Evolutionary conservation across 345 rosid genomes (phyloP).

Genomic region (Odontarrhena argentea): DNA sequence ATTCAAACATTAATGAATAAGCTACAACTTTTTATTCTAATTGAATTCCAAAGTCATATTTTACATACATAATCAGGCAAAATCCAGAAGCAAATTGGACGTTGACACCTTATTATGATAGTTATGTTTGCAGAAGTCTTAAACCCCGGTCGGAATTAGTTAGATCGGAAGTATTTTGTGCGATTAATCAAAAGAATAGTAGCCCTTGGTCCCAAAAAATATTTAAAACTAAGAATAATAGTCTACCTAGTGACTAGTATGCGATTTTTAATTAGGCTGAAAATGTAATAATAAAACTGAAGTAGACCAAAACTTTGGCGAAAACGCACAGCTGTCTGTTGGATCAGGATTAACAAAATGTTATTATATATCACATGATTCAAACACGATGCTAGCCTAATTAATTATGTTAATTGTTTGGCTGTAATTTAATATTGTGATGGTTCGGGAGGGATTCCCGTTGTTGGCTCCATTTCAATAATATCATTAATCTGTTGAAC

Average conservation of each 20-base stretch:
- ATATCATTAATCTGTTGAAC: not conserved
- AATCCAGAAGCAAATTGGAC: not conserved
- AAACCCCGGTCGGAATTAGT: not conserved
- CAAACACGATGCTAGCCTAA: conserved; percentile 8
- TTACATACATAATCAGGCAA: not conserved
- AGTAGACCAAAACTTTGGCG: conserved; percentile 22
- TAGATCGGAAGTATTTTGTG: conserved; percentile 7
- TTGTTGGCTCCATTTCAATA: conserved; percentile 15
- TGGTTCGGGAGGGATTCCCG: not conserved
- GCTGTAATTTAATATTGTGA: not conserved
- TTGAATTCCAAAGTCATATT: not conserved
- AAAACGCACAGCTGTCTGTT: conserved; percentile 16
- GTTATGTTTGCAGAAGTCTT: conserved; percentile 1
- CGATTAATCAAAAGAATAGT: conserved; percentile 16
- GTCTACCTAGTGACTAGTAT: not conserved
- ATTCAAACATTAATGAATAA: not conserved
- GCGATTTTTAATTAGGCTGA: conserved; percentile 1
- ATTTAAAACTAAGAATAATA: not conserved
- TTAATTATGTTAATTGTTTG: not conserved
- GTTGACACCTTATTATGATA: not conserved
- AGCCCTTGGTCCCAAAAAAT: not conserved
- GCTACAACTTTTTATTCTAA: not conserved
- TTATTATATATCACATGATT: not conserved
- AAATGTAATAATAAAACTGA: conserved; percentile 19
- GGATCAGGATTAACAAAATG: conserved; percentile 3